These are phyloP conservation scores for Angophora floribunda DNA, from an alignment of 345 rosid genomes.

Conservation along the genomic window DNA sequence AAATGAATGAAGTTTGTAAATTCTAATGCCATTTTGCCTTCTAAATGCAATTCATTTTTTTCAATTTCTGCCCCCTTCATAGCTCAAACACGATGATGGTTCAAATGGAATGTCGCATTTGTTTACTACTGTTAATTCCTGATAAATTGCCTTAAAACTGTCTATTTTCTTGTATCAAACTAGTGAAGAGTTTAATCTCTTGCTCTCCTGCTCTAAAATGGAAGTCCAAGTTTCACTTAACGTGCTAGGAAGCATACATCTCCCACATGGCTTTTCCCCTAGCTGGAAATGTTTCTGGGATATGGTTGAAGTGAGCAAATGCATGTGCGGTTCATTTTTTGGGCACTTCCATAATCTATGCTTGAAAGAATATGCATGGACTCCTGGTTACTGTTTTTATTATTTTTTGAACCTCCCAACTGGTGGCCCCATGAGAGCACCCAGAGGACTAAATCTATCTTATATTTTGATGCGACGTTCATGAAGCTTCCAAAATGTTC, in stretches of 20 bases:
- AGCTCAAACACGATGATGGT: not conserved
- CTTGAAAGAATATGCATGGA: not conserved
- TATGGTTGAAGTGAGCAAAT: not conserved
- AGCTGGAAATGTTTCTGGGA: not conserved
- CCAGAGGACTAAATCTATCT: not conserved
- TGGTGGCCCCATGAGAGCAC: not conserved
- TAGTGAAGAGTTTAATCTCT: not conserved
- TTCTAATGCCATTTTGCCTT: not conserved
- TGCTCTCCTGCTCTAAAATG: not conserved
- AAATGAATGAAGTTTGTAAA: not conserved
- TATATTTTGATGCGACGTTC: no score
- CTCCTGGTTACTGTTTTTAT: not conserved
- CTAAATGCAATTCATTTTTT: not conserved
- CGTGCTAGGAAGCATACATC: not conserved
- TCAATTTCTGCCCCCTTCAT: not conserved
- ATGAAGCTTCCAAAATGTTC: no score
- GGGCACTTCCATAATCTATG: not conserved
- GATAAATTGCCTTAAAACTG: not conserved
- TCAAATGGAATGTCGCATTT: not conserved
- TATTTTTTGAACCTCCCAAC: not conserved
- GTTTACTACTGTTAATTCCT: not conserved
- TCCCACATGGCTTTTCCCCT: not conserved
- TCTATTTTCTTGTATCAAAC: not conserved
- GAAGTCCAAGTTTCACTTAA: not conserved
- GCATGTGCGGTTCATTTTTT: not conserved